Percentiles rank a stretch among this genome's conserved stretches.
Conservation (phyloP, 129 eudicot genomes). For the Dittrichia graveolens region DNA sequence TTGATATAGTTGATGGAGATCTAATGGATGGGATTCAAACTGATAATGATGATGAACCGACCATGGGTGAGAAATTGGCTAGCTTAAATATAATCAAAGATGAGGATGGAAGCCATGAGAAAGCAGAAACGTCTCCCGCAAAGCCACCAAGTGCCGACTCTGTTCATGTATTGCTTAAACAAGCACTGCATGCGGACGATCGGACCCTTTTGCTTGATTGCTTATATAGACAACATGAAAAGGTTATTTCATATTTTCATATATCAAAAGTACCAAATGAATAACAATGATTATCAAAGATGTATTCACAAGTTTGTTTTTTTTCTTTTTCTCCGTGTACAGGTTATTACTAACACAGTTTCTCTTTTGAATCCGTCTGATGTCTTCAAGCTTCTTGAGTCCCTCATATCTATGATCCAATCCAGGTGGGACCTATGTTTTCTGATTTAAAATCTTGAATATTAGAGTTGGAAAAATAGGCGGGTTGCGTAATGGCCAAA, state of each 20-base stretch:
- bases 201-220: conserved; percentile 81
- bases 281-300: neutral
- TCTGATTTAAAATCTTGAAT: neutral
- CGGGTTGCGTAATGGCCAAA: neutral
- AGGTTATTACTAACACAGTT: conserved; percentile 83
- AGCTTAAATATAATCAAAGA: conserved; percentile 50
- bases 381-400: conserved; percentile 75
- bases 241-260: conserved; percentile 43
- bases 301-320: conserved; percentile 3
- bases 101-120: conserved; percentile 40
- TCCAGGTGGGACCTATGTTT: conserved; percentile 53
- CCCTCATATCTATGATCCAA: conserved; percentile 67
- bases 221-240: conserved; percentile 79
- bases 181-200: conserved; percentile 94
- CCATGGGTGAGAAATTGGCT: conserved; percentile 92
- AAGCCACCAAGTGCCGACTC: conserved; percentile 96
- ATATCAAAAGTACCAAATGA: neutral
- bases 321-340: conserved; percentile 24
- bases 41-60: conserved; percentile 73
- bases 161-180: conserved; percentile 80
- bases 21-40: conserved; percentile 47
- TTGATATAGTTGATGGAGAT: conserved; percentile 49
- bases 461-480: conserved; percentile 13
- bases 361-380: conserved; percentile 73
- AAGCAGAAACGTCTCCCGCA: conserved; percentile 38